These are phyloP conservation scores for Leishmania martiniquensis DNA, from an alignment of 208 protist genomes.

Conservation along the genomic window DNA sequence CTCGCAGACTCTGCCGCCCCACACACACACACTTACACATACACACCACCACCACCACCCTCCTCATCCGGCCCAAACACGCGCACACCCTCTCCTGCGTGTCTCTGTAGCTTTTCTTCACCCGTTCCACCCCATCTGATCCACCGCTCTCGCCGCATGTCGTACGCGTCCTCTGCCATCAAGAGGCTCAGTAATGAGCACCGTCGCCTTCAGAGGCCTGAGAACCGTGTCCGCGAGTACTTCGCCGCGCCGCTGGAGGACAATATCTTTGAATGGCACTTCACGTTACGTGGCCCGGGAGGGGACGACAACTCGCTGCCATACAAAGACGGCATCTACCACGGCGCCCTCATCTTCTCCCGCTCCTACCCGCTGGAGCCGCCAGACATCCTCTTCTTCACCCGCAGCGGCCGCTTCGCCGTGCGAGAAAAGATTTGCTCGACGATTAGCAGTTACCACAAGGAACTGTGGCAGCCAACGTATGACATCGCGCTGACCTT, in stretches of 20 bases:
- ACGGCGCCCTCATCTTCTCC: constrained; percentile 82
- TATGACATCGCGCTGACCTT: constrained; percentile 80
- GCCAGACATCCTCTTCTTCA: constrained; percentile 91
- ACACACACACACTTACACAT: background rate
- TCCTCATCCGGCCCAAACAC: too few species aligned
- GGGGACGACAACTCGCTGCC: constrained; percentile 26
- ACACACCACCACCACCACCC: background rate
- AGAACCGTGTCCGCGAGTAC: constrained; percentile 66
- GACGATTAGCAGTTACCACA: constrained; percentile 88
- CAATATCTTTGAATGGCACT: constrained; percentile 99
- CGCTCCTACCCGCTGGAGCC: constrained; percentile 85
- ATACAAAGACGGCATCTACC: constrained; percentile 88
- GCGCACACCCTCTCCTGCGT: background rate
- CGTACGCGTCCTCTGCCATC: constrained; percentile 53
- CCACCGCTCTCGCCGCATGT: constrained; percentile 18
- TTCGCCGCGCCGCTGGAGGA: constrained; percentile 76
- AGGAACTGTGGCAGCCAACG: constrained; percentile 85
- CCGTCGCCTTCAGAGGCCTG: constrained; percentile 35
- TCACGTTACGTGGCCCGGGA: constrained; percentile 94
- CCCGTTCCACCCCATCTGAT: background rate
- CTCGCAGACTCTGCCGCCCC: too few species aligned
- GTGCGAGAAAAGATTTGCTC: constrained; percentile 85
- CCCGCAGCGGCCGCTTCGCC: constrained; percentile 88
- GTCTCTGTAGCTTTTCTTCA: background rate
- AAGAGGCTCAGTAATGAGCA: constrained; percentile 76